Conservation (phyloP, 805 yeast species). For the Phaffomyces opuntiae region DNA sequence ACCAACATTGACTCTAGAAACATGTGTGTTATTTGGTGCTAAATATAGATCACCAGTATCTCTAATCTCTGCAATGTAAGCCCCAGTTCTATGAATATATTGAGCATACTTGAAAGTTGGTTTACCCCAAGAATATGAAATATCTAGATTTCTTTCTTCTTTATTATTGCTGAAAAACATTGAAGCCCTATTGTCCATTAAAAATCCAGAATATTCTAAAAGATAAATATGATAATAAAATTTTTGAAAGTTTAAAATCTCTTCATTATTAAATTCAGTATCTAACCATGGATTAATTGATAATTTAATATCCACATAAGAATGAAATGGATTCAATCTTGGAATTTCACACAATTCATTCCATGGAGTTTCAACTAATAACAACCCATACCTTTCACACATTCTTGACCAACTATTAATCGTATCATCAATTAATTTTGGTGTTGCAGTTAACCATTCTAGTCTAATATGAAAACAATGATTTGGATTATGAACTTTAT, state of each 20-base stretch:
- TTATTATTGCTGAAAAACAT: slow-evolving; percentile 43
- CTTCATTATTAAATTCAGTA: slow-evolving; percentile 37
- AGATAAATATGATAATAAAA: slow-evolving; percentile 76
- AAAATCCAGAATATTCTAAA: slow-evolving; percentile 62
- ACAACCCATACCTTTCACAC: slow-evolving; percentile 80
- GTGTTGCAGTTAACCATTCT: slow-evolving; percentile 91
- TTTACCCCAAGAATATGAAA: slow-evolving; percentile 85
- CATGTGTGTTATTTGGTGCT: slow-evolving; percentile 83
- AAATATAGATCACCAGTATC: slow-evolving; percentile 71
- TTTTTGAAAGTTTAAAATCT: slow-evolving; percentile 41
- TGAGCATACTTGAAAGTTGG: slow-evolving; percentile 80
- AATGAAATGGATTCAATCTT: slow-evolving; percentile 76
- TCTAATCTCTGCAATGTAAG: slow-evolving; percentile 80
- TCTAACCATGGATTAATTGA: slow-evolving; percentile 69
- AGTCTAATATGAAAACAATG: slow-evolving; percentile 87
- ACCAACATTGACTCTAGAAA: slow-evolving; percentile 59
- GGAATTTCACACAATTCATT: slow-evolving; percentile 77
- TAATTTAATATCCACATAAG: slow-evolving; percentile 63
- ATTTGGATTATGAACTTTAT: slow-evolving; percentile 86
- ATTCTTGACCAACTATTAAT: slow-evolving; percentile 71
- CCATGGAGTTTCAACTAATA: slow-evolving; percentile 86
- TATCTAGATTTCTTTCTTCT: slow-evolving; percentile 47
- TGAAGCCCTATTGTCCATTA: slow-evolving; percentile 76
- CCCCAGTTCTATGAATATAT: slow-evolving; percentile 84
- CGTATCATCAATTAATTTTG: slow-evolving; percentile 75